A percentile compares a stretch with the other conserved stretches of the same genome.
These are phyloP conservation scores for Entomortierella beljakovae DNA, from an alignment of 192 early-diverging fungal species.

Conservation along the genomic window DNA sequence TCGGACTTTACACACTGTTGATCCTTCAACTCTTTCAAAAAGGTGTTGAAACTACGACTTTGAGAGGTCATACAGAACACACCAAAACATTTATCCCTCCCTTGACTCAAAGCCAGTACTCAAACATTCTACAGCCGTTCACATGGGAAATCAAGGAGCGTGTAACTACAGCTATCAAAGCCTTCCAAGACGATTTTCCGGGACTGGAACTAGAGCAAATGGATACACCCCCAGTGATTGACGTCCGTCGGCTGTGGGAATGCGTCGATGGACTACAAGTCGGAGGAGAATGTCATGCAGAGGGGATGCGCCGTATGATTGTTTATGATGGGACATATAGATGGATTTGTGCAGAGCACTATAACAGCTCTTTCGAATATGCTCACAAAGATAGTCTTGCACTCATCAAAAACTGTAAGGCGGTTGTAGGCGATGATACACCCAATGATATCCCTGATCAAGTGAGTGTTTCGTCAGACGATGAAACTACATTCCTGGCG, in stretches of 20 bases:
- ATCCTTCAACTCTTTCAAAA: constrained; percentile 11
- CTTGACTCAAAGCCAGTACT: constrained; percentile 11
- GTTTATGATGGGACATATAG: constrained; percentile 19
- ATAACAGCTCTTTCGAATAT: constrained; percentile 12
- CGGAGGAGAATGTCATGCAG: background rate
- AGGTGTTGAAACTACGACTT: background rate
- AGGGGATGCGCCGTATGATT: constrained; percentile 16
- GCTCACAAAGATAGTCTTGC: constrained; percentile 7
- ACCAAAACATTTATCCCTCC: constrained; percentile 14
- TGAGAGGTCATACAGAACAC: background rate
- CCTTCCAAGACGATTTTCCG: background rate
- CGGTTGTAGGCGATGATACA: constrained; percentile 17
- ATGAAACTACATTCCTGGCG: background rate
- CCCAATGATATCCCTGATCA: background rate
- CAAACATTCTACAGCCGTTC: constrained; percentile 31
- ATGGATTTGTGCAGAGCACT: constrained; percentile 28
- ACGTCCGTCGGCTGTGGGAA: constrained; percentile 28
- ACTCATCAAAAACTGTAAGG: constrained; percentile 10
- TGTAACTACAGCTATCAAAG: constrained; percentile 22
- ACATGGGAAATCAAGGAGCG: constrained; percentile 40
- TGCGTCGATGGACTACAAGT: constrained; percentile 21
- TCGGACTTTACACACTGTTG: constrained; percentile 15
- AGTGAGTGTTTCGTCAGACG: background rate
- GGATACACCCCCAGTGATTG: constrained; percentile 1
- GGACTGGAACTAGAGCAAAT: background rate